These are phyloP conservation scores for Aureobasidium melanogenum DNA, from an alignment of 2,329 filamentous ascomycete genomes.

Conservation along the genomic window DNA sequence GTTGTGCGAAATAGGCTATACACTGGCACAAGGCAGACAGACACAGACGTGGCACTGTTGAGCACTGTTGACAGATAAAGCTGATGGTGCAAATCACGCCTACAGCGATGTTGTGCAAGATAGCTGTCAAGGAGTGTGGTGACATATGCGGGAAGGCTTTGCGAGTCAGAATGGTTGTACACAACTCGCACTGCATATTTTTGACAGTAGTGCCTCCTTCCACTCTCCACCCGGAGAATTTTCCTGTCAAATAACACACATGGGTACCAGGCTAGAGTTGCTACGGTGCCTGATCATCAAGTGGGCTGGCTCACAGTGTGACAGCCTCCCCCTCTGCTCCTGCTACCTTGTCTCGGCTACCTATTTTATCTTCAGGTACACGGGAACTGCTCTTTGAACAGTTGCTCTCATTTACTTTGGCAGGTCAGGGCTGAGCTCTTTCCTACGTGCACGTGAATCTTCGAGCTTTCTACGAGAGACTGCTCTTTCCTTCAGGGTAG, in stretches of 20 bases:
- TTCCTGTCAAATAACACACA: background rate
- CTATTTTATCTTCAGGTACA: background rate
- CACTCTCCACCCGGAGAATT: background rate
- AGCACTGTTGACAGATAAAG: background rate
- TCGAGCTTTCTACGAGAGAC: background rate
- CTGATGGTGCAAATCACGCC: background rate
- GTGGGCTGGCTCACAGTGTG: background rate
- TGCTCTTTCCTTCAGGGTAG: background rate
- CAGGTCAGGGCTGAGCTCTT: background rate
- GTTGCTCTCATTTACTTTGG: background rate
- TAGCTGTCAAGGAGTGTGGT: constrained; percentile 7
- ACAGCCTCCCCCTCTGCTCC: background rate
- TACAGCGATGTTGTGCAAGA: background rate
- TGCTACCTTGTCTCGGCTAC: background rate
- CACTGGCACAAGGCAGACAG: constrained; percentile 6
- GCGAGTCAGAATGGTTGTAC: background rate
- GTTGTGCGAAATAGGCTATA: background rate
- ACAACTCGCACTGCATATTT: background rate
- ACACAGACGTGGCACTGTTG: constrained; percentile 8
- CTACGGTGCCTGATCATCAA: background rate
- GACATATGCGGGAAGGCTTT: constrained; percentile 10
- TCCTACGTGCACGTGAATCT: too few species aligned
- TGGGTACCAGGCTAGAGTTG: background rate
- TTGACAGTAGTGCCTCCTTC: background rate
- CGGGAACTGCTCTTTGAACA: background rate